Evolutionary conservation across 2,329 filamentous ascomycete genomes (phyloP), one percentile per base, ranked within the genome.

Genomic region (Dendrostoma leiphaemia): DNA sequence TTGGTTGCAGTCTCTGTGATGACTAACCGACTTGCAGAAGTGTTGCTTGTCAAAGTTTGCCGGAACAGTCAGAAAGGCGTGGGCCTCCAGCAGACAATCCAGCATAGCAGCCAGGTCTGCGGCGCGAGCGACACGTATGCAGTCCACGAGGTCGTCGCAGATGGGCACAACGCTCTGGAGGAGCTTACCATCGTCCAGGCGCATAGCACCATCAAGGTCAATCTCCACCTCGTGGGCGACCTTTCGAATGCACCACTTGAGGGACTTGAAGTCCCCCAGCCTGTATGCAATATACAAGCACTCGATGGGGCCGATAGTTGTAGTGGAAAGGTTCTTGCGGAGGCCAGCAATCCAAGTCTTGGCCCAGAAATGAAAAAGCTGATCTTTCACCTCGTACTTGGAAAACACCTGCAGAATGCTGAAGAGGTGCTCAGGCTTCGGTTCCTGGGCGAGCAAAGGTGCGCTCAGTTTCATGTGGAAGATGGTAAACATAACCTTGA

Each of bases 181-280:
- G 17, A 9, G 15, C 17, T 49, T 43, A 8, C 53, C 49, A 6
- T 38, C 43, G 29, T 29, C 41, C 9, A 50, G 43, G 23, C 24
- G 23, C n/a, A 55, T 9, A 12, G n/a, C 10, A 17, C 47, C 53
- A 29, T 43, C 35, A 17, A 37, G n/a, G 13, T 24, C 47, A 13
- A 50, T n/a, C 19, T 44, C 46, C n/a, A 53, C 37, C 13, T 44
- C 48, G 21, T 56, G 50, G 4, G 53, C 53, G 6, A 37, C 46
- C 29, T 58, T 43, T 19, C 49, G 49, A 23, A 58, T 44, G 7
- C 23, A 31, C 7, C 8, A 17, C 43, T 56, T 58, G 15, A 52
- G 35, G 4, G 44, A 37, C 21, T 56, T 58, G 49, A 58, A 56
- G 31, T 58, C 56, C 8, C 56, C 56, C 2, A 58, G 15, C 26